Base-by-base conservation (phyloP, 495 filamentous ascomycete species). In the Acidomyces sp. region DNA sequence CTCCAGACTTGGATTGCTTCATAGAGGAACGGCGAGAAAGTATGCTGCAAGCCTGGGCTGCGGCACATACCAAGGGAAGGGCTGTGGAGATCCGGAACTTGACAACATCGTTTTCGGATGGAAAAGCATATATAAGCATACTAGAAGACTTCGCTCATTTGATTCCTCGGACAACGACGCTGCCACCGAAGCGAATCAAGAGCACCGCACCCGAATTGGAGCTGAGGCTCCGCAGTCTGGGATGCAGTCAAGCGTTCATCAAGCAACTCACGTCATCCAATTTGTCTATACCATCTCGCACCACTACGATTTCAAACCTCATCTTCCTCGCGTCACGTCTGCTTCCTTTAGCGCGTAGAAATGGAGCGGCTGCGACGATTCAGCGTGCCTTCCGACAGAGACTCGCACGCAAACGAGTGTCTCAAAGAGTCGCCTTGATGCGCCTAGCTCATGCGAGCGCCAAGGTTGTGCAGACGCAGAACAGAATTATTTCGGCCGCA, bases 271-370 rank as follows among this genome's bases (percentile, higher is more conserved):
- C 52, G 2, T n/a, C 47, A 2, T 34, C 42, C 3, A 20, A 26
- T 18, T 21, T 22, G 12, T 32, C 51, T 7, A 45, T 57, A n/a
- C 70, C 69, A 32, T 61, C 67, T 39, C 48, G 49, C 13, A 63
- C 70, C 42, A 72, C 71, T 46, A 72, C 69, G 0, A 52, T 77
- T 29, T 65, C 68, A 10, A 62, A 62, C 10, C 64, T 80, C 26
- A 64, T 73, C 7, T 78, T 78, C 55, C 68, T 82, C 6, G 75
- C 72, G 31, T 78, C 74, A 3, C 66, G 77, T 25, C 55, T 82
- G 3, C 65, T 80, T 11, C 62, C 67, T 1, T 62, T 69, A 19
- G 68, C 69, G 5, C 62, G 60, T 21, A 52, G 57, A 24, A 55
- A 67, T 19, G 66, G 65, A 53, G 76, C 76, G 10, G 73, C 71